Conservation (phyloP, 2,329 filamentous ascomycete genomes). For the Furcasterigmium furcatum region DNA sequence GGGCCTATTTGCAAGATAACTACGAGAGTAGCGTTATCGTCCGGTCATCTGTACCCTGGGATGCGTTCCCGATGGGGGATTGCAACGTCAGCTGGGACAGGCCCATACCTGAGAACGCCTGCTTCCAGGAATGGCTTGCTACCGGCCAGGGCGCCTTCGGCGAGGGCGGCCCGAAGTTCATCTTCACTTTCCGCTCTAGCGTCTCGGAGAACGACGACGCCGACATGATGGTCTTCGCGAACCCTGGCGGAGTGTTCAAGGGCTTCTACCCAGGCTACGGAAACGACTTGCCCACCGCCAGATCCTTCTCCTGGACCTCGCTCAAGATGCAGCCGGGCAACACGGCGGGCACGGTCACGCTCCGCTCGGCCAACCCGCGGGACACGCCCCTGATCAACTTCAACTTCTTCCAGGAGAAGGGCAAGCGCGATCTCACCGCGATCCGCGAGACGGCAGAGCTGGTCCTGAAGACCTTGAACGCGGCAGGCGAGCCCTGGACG, state of each 20-base stretch:
- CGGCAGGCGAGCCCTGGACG: too few relatives aligned
- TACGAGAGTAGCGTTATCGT: slow-evolving; percentile 36
- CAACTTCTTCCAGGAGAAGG: too few relatives aligned
- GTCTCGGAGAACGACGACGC: slow-evolving; percentile 17
- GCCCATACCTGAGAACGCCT: too few relatives aligned
- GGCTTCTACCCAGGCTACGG: slow-evolving; percentile 36
- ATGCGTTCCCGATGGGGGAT: too few relatives aligned
- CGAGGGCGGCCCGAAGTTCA: slow-evolving; percentile 19
- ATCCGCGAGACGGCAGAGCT: too few relatives aligned
- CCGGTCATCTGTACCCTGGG: slow-evolving; percentile 21
- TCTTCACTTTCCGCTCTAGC: slow-evolving; percentile 37
- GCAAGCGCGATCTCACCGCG: too few relatives aligned
- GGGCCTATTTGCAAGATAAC: slow-evolving; percentile 57
- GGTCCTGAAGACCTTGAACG: too few relatives aligned
- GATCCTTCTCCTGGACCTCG: slow-evolving; percentile 42
- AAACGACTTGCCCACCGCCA: slow-evolving; percentile 23
- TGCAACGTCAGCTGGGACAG: too few relatives aligned
- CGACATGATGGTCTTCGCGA: slow-evolving; percentile 30
- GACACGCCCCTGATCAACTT: too few relatives aligned
- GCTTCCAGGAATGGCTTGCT: too few relatives aligned
- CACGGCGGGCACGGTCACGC: slow-evolving; percentile 57
- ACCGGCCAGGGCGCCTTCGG: slow-evolving; percentile 32
- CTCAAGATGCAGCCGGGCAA: slow-evolving; percentile 58
- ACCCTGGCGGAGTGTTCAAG: slow-evolving; percentile 31
- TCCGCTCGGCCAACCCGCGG: slow-evolving; percentile 58